These are phyloP conservation scores for Peronospora destructor DNA, from an alignment of 352 stramenopile genomes.

Conservation along the genomic window DNA sequence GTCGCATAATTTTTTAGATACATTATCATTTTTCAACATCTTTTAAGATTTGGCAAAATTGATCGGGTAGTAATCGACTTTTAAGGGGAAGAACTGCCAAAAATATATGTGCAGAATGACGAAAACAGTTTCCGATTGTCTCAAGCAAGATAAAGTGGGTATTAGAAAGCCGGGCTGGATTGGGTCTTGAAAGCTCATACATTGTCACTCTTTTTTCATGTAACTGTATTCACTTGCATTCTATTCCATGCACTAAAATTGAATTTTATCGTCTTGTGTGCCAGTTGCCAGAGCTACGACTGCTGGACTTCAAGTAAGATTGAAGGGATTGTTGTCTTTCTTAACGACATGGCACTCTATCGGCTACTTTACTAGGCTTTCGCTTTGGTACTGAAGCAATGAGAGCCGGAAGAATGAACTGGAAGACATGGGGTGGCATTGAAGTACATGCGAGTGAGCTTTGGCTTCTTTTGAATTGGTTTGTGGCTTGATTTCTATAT, in stretches of 20 bases:
- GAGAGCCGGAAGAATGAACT: too few species aligned
- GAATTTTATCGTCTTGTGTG: background rate
- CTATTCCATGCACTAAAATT: background rate
- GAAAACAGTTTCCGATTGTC: constrained; percentile 30
- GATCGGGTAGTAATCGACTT: constrained; percentile 19
- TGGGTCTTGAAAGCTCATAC: too few species aligned
- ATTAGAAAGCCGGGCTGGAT: too few species aligned
- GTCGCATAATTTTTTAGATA: constrained; percentile 12
- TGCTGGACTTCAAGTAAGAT: background rate
- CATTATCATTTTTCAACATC: background rate
- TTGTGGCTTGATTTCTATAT: too few species aligned
- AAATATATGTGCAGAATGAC: constrained; percentile 32
- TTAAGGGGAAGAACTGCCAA: constrained; percentile 17
- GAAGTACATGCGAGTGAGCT: too few species aligned
- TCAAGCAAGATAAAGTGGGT: constrained; percentile 13
- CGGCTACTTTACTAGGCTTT: too few species aligned
- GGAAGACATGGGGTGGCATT: too few species aligned
- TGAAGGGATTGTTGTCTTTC: background rate
- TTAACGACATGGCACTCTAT: background rate
- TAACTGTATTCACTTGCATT: background rate
- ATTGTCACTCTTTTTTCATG: background rate
- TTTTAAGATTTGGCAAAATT: background rate
- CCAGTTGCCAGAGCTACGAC: background rate
- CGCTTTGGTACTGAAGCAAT: too few species aligned
- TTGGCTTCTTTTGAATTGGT: too few species aligned